Percentiles rank a stretch among this genome's conserved stretches.
phyloP scores from a whole-genome alignment of 805 yeast genomes.

The Saturnispora sekii region DNA sequence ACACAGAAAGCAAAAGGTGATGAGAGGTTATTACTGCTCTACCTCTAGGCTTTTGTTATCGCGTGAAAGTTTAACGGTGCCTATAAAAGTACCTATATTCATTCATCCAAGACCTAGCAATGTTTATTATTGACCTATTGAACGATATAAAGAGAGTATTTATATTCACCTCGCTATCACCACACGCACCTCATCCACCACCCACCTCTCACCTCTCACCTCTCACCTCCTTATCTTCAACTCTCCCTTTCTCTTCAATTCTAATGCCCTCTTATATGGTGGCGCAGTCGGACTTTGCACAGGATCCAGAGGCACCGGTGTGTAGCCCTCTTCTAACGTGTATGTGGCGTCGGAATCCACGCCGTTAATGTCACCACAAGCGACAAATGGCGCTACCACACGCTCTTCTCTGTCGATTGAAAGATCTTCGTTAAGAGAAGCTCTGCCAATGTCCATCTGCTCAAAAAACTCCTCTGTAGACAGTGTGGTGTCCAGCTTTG shows the following conservation, averaged over 20 bases:
- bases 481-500: constrained; percentile 37
- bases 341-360: constrained; percentile 96
- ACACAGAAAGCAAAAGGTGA: no score
- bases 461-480: constrained; percentile 82
- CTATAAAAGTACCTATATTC: no score
- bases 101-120: no score
- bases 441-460: constrained; percentile 47
- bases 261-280: constrained; percentile 88
- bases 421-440: constrained; percentile 37
- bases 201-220: not conserved
- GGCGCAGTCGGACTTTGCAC: constrained; percentile 96
- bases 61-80: no score
- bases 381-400: constrained; percentile 79
- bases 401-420: constrained; percentile 53
- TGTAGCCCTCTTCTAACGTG: constrained; percentile 35
- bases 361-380: constrained; percentile 82
- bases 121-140: no score
- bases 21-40: not conserved
- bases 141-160: not conserved
- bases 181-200: no score
- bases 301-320: constrained; percentile 60
- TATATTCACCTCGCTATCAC: not conserved
- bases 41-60: not conserved
- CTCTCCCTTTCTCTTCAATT: constrained; percentile 70
- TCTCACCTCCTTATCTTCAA: constrained; percentile 20